phyloP scores from a whole-genome alignment of 2,329 filamentous ascomycete species.

The Colletotrichum phormii region DNA sequence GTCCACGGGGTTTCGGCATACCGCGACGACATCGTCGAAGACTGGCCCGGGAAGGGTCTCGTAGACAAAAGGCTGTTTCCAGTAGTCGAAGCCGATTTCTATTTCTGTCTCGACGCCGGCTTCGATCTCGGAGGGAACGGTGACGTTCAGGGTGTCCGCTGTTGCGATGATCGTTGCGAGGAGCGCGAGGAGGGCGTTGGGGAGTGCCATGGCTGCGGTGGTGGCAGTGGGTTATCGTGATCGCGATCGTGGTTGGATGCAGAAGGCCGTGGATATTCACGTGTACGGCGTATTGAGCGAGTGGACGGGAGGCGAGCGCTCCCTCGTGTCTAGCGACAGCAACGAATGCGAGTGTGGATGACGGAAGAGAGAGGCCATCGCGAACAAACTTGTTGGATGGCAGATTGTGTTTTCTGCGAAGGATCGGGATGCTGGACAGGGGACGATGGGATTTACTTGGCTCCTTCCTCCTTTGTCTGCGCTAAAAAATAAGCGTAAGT shows the following conservation, averaged over 20 bases:
- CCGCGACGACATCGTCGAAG: background rate
- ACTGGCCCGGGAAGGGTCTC: background rate
- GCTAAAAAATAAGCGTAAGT: background rate
- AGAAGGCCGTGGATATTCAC: background rate
- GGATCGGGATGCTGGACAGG: background rate
- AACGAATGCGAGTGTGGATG: background rate
- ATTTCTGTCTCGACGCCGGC: slow-evolving; percentile 26
- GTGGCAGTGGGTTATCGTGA: background rate
- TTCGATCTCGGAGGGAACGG: background rate
- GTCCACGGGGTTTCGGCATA: slow-evolving; percentile 16
- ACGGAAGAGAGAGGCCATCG: background rate
- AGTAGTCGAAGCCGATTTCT: slow-evolving; percentile 17
- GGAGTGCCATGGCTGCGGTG: background rate
- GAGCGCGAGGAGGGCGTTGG: background rate
- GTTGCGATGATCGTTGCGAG: background rate
- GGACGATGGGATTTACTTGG: background rate
- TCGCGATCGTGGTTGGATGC: background rate
- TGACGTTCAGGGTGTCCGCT: slow-evolving; percentile 7
- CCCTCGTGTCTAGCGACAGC: background rate
- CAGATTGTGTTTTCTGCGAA: background rate
- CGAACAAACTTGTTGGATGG: background rate
- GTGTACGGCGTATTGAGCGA: background rate
- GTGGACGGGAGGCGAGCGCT: background rate
- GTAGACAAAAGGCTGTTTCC: slow-evolving; percentile 28
- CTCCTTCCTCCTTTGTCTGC: background rate